Percentiles rank a stretch among this genome's conserved stretches.
Evolutionary conservation across 2,329 filamentous ascomycete species (phyloP).

Genomic region (Claviceps digitariae): DNA sequence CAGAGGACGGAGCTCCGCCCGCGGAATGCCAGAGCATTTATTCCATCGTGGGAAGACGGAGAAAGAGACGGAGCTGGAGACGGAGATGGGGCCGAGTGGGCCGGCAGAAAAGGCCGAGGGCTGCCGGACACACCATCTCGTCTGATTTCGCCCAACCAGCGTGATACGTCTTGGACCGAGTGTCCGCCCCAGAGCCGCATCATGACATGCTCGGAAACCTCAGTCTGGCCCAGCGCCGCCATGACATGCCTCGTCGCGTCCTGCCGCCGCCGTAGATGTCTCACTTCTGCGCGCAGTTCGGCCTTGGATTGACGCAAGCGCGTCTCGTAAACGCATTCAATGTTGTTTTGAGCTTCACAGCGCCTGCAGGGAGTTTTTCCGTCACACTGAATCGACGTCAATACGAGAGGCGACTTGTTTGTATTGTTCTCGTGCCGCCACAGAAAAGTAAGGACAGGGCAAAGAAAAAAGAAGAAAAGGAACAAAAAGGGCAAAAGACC

Average conservation of each 20-base stretch:
- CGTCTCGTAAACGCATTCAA: constrained; percentile 45
- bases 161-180: constrained; percentile 37
- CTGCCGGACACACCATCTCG: not conserved
- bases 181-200: constrained; percentile 38
- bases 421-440: too few relatives aligned
- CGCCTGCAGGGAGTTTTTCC: constrained; percentile 40
- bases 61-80: not conserved
- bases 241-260: constrained; percentile 40
- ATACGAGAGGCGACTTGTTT: too few relatives aligned
- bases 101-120: not conserved
- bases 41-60: too few relatives aligned
- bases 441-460: too few relatives aligned
- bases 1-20: not conserved
- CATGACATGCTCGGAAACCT: constrained; percentile 39
- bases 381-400: constrained; percentile 33
- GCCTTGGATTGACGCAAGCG: constrained; percentile 51
- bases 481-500: too few relatives aligned
- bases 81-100: not conserved
- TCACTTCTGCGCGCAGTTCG: constrained; percentile 43
- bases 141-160: constrained; percentile 29
- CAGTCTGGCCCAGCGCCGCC: constrained; percentile 34
- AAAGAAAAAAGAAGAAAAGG: too few relatives aligned
- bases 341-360: constrained; percentile 29
- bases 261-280: constrained; percentile 38
- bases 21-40: not conserved